Percentiles rank a stretch among this genome's conserved stretches.
phyloP scores from a whole-genome alignment of 768 basidiomycete species.

The Melanogaster broomeanus region DNA sequence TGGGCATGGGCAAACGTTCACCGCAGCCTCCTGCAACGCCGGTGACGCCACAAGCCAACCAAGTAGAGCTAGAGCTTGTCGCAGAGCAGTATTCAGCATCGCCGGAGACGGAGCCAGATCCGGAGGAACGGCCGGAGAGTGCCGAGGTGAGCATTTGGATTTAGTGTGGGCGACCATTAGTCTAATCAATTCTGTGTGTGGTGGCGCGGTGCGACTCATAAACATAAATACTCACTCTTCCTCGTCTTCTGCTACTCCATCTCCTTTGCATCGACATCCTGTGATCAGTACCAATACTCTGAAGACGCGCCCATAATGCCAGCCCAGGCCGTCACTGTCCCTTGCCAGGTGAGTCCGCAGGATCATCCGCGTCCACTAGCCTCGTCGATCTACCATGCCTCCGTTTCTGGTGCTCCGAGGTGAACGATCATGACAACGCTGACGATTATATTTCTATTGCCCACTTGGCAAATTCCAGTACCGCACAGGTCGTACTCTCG shows the following conservation, averaged over 20 bases:
- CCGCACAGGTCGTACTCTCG: slow-evolving; percentile 84
- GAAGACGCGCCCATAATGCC: slow-evolving; percentile 26
- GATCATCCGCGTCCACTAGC: not conserved
- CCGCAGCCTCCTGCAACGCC: slow-evolving; percentile 32
- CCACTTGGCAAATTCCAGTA: slow-evolving; percentile 48
- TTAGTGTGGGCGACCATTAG: slow-evolving; percentile 7
- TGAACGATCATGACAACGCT: slow-evolving; percentile 2
- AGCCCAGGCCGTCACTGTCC: slow-evolving; percentile 39
- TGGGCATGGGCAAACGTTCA: slow-evolving; percentile 28
- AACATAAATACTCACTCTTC: slow-evolving; percentile 16
- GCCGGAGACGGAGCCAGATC: slow-evolving; percentile 18
- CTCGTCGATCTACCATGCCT: not conserved
- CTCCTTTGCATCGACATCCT: slow-evolving; percentile 5
- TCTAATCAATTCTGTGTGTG: slow-evolving; percentile 1
- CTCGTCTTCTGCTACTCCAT: slow-evolving; percentile 4
- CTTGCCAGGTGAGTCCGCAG: slow-evolving; percentile 43
- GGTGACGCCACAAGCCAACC: slow-evolving; percentile 19
- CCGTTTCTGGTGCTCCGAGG: slow-evolving; percentile 1
- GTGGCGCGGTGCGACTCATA: not conserved
- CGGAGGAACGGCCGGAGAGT: slow-evolving; percentile 29
- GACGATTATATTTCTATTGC: slow-evolving; percentile 1
- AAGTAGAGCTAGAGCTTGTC: slow-evolving; percentile 7
- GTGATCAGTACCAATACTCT: slow-evolving; percentile 16
- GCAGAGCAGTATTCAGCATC: slow-evolving; percentile 22
- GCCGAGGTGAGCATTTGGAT: slow-evolving; percentile 17